Evolutionary conservation across 176 grass and related monocot genomes (phyloP).

Genomic region (Phyllostachys edulis): DNA sequence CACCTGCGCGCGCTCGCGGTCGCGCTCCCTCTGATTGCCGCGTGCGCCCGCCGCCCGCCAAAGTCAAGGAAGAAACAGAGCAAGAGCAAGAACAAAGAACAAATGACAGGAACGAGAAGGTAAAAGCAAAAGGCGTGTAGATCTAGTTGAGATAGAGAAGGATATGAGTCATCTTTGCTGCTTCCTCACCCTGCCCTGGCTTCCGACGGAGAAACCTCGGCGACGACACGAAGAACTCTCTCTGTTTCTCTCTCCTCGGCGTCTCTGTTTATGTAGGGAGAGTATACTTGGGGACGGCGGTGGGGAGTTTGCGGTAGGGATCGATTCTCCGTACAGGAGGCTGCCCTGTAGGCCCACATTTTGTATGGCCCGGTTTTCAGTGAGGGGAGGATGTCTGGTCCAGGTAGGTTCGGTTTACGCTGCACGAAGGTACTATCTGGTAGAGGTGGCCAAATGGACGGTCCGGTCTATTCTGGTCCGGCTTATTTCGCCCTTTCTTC

Average conservation of each 20-base stretch:
- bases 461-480: no score
- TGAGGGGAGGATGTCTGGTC: not conserved
- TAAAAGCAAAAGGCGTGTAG: not conserved
- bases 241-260: not conserved
- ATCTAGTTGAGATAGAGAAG: slow-evolving; percentile 29
- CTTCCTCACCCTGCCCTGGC: not conserved
- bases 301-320: not conserved
- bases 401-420: not conserved
- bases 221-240: slow-evolving; percentile 13
- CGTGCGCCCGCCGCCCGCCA: slow-evolving; percentile 35
- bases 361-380: not conserved
- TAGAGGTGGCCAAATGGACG: no score
- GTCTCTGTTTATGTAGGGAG: not conserved
- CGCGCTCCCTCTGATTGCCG: slow-evolving; percentile 71
- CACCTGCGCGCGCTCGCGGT: slow-evolving; percentile 60
- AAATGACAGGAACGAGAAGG: not conserved
- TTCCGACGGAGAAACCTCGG: slow-evolving; percentile 10
- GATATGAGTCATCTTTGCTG: slow-evolving; percentile 77
- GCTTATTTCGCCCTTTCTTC: no score
- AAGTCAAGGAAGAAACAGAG: slow-evolving; percentile 40
- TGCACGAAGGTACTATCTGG: no score
- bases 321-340: not conserved
- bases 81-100: not conserved
- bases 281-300: not conserved
- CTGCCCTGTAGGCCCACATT: not conserved